Conservation (phyloP, 140 eudicot genomes). For the Cichorium intybus region DNA sequence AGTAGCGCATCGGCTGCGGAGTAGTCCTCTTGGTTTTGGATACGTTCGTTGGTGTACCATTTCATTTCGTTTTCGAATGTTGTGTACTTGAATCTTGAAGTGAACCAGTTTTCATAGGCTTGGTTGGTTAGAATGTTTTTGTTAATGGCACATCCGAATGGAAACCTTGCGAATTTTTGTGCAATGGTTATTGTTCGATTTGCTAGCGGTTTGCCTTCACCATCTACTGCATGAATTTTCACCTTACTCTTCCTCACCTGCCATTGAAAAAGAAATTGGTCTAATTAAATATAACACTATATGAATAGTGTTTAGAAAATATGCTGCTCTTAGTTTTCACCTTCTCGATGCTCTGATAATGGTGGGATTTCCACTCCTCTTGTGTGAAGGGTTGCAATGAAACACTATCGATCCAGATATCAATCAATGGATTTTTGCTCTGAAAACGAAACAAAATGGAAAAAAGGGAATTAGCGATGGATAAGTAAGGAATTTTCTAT, state of each 20-base stretch:
- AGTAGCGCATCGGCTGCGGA: slow-evolving; percentile 46
- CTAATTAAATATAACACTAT: too few species aligned
- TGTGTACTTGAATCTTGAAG: slow-evolving; percentile 48
- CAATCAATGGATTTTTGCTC: slow-evolving; percentile 38
- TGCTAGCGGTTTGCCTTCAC: slow-evolving; percentile 35
- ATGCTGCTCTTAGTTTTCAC: slow-evolving; percentile 11
- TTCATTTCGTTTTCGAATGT: slow-evolving; percentile 65
- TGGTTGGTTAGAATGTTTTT: slow-evolving; percentile 36
- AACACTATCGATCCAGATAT: slow-evolving; percentile 56
- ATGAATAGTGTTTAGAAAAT: background rate
- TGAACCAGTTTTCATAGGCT: slow-evolving; percentile 59
- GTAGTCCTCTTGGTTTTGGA: slow-evolving; percentile 51
- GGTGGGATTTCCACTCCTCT: slow-evolving; percentile 70
- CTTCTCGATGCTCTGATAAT: slow-evolving; percentile 48
- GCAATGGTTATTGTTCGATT: slow-evolving; percentile 25
- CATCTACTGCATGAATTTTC: slow-evolving; percentile 41
- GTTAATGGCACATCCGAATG: slow-evolving; percentile 50
- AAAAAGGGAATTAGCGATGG: too few species aligned
- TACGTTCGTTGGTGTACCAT: slow-evolving; percentile 50
- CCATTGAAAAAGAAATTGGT: background rate
- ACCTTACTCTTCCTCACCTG: slow-evolving; percentile 48
- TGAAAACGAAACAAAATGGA: slow-evolving; percentile 10
- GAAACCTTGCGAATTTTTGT: slow-evolving; percentile 33
- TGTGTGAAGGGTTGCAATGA: slow-evolving; percentile 65
- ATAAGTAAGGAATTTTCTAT: too few species aligned